Base-by-base conservation (phyloP, 257 asterid genomes). In the Fraxinus cuspidata region DNA sequence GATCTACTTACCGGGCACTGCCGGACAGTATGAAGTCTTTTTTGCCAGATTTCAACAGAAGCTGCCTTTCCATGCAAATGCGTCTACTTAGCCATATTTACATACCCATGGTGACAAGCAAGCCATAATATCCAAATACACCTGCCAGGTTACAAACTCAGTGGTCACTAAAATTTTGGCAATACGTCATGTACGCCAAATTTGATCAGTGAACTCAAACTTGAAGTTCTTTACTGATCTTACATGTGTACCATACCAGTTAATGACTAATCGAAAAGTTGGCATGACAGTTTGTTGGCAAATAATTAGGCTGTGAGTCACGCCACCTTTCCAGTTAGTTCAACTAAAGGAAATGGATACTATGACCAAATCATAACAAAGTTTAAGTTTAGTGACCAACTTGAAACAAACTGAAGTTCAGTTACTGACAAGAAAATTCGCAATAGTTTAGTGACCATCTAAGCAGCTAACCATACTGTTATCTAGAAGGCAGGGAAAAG, bases 401-500 rank as follows among this genome's bases (percentile, higher is more conserved):
- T 58, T 21, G 66, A 8, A 58, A 21, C 66, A 58, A 7, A 5
- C 4, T 2, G 4, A 42, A 44, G 12, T 60, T 10, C 16, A 21
- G 32, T 19, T 13, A 23, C 68, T 29, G 5, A 60, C 32, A 9
- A 23, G 32, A 60, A 60, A 60, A 3, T 60, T 60, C 1, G 6
- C 68, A 25, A 60, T 60, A 60, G 68, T 60, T 23, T 60, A 23
- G 68, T 7, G 13, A 60, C 67, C 67, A 13, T 15, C 28, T 9
- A 16, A 21, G 67, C 21, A 51, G 63, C 19, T 16, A 19, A 51
- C 63, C 25, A 6, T 21, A 65, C 6, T 53, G 6, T 42, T 51
- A 25, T 56, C 77, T 79, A 86, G 18, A 77, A 11, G 60, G 89
- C 85, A 53, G 88, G 88, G 77, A 90, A 87, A 72, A 90, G 79